phyloP scores from a whole-genome alignment of 1,284 basidiomycete species.

The Amylostereum areolatum region DNA sequence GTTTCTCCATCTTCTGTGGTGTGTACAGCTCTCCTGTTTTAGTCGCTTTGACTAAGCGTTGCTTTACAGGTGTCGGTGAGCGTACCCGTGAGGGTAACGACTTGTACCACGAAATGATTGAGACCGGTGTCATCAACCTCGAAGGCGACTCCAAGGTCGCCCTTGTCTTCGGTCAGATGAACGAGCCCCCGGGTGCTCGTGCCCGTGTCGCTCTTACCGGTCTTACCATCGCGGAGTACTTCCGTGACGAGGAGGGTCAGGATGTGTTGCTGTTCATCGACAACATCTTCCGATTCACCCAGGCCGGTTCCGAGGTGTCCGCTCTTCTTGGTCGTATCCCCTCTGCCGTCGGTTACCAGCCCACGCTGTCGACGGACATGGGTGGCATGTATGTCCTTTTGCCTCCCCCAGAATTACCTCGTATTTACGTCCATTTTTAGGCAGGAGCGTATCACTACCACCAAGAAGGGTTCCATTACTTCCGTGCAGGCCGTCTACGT shows the following conservation, averaged over 20 bases:
- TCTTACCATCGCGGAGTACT: slow-evolving; percentile 99
- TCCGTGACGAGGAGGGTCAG: slow-evolving; percentile 99
- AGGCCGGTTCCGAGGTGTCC: slow-evolving; percentile 99
- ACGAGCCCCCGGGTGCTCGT: slow-evolving; percentile 99
- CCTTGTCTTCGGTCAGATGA: slow-evolving; percentile 99
- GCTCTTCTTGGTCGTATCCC: slow-evolving; percentile 99
- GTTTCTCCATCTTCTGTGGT: slow-evolving; percentile 99
- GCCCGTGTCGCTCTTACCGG: slow-evolving; percentile 99
- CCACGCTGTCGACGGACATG: slow-evolving; percentile 99
- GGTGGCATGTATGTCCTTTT: slow-evolving; percentile 86
- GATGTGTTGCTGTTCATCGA: slow-evolving; percentile 99
- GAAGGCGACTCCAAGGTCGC: slow-evolving; percentile 99
- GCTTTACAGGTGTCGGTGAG: slow-evolving; percentile 84
- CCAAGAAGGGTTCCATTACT: slow-evolving; percentile 99
- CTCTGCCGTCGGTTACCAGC: slow-evolving; percentile 99
- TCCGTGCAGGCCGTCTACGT: slow-evolving; percentile 99
- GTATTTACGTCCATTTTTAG: slow-evolving; percentile 27
- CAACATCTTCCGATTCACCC: slow-evolving; percentile 99
- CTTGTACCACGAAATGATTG: slow-evolving; percentile 99
- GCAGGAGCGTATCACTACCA: slow-evolving; percentile 99
- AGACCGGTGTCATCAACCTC: slow-evolving; percentile 99
- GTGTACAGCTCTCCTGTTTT: slow-evolving; percentile 23
- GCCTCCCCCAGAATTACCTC: no score
- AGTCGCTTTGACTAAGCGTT: slow-evolving; percentile 3
- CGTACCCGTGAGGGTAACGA: slow-evolving; percentile 99